Evolutionary conservation across 805 yeast genomes (phyloP), one percentile per base, ranked within the genome.

Genomic region (Sugiyamaella boreocaroliniensis): DNA sequence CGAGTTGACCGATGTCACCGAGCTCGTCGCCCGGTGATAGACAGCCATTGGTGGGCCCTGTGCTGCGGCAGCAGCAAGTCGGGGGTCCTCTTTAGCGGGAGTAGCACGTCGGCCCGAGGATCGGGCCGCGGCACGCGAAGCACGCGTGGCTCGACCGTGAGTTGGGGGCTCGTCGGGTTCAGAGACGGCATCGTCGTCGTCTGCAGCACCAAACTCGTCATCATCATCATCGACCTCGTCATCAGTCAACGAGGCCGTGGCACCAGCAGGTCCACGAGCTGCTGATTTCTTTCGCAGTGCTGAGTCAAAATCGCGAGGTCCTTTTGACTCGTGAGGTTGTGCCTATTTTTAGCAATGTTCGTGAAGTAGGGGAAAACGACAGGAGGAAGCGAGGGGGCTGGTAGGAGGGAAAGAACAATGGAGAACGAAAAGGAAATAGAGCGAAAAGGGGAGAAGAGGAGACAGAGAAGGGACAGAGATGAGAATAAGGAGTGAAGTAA

Each of bases 311-410:
- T 64, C 68, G 15, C 47, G 44, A 7, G 64, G 61, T 12, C 57
- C 54, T 32, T 61, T 63, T 7, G 55, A 47, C 55, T 65, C 68
- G 45, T 62, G 58, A 11, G 64, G 62, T n/a, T 57, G 57, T 10
- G 56, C 40, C 61, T 58, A 49, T 22, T 11, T 50, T 51, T 54
- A 48, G 56, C 50, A 44, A 26, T 41, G 41, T 18, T 19, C 37
- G 16, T 16, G 20, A 34, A 41, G 37, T 32, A 32, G 37, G 12
- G 37, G 8, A 10, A 32, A 32, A 9, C n/a, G n/a, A 32, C 12
- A 32, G n/a, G 37, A 32, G 8, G n/a, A 32, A 29, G 32, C 10
- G 32, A 10, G 18, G 19, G 16, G 12, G 32, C 10, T 7, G 10
- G 8, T 11, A 15, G 32, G 32, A 29, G 32, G 10, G n/a, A 11